Percentiles rank a stretch among this genome's conserved stretches.
phyloP scores from a whole-genome alignment of 306 rosid species.

The Vicia sativa region DNA sequence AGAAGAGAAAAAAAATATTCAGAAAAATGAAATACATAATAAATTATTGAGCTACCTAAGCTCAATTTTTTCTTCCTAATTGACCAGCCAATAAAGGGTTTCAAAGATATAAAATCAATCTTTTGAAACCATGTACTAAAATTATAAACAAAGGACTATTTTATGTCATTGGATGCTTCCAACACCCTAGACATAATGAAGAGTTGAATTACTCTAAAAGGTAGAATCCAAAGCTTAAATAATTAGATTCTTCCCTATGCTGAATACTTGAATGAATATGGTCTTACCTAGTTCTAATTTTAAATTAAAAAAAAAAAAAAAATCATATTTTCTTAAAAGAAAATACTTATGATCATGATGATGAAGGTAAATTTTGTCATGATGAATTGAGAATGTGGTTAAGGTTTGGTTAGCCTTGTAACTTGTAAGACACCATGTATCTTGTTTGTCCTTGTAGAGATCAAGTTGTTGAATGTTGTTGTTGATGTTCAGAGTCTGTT shows the following conservation, averaged over 20 bases:
- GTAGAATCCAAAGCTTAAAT: constrained; percentile 87
- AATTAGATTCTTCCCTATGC: constrained; percentile 48
- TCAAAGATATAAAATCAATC: constrained; percentile 80
- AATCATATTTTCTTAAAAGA: constrained; percentile 40
- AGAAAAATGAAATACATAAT: constrained; percentile 43
- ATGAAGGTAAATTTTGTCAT: constrained; percentile 38
- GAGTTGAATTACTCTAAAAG: constrained; percentile 57
- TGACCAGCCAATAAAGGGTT: constrained; percentile 56
- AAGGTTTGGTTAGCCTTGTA: constrained; percentile 54
- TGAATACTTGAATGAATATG: constrained; percentile 56
- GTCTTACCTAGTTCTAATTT: constrained; percentile 51
- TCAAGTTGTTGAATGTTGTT: constrained; percentile 54
- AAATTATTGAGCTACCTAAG: constrained; percentile 62
- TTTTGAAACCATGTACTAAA: constrained; percentile 55
- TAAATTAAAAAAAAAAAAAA: neutral
- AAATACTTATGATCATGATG: constrained; percentile 44
- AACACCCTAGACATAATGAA: constrained; percentile 59
- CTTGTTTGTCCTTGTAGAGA: constrained; percentile 31
- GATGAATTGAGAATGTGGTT: constrained; percentile 39
- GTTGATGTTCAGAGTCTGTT: constrained; percentile 52
- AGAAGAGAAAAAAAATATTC: constrained; percentile 35
- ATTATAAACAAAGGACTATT: constrained; percentile 51
- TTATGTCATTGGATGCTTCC: constrained; percentile 84
- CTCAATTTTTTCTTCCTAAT: constrained; percentile 50
- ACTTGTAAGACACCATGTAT: constrained; percentile 41